Conservation (phyloP, 1,284 basidiomycete genomes). For the Abortiporus biennis region DNA sequence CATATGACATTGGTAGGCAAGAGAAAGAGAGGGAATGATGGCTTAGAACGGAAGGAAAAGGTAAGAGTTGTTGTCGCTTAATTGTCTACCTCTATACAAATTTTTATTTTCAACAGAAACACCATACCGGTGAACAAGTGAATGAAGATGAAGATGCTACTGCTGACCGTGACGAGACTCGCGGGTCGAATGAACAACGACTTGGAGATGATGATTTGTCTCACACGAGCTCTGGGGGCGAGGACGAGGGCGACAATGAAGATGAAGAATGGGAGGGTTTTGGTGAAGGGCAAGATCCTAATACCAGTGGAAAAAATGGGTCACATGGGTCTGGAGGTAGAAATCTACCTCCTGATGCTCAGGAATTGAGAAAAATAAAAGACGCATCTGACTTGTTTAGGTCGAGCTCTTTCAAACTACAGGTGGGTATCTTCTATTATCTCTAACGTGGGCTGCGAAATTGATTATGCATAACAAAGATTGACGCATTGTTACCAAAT, state of each 20-base stretch:
- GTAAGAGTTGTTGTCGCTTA: neutral
- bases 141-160: neutral
- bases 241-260: too few species aligned
- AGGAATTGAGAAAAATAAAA: conserved; percentile 74
- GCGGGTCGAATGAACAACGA: neutral
- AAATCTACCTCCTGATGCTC: conserved; percentile 48
- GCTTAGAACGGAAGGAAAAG: neutral
- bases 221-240: neutral
- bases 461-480: conserved; percentile 34
- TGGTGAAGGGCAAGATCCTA: neutral
- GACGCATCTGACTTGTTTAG: conserved; percentile 76
- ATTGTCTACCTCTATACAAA: neutral
- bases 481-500: conserved; percentile 76
- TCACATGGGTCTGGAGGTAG: too few species aligned
- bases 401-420: conserved; percentile 82
- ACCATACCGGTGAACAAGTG: neutral
- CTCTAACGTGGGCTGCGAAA: neutral
- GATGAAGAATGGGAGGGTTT: neutral
- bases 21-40: neutral
- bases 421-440: conserved; percentile 38
- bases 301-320: neutral
- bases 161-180: neutral
- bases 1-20: neutral
- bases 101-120: neutral
- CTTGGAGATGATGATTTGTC: neutral